Evolutionary conservation across 2,329 filamentous ascomycete genomes (phyloP), one percentile per base, ranked within the genome.

Genomic region (Diaporthe eres): DNA sequence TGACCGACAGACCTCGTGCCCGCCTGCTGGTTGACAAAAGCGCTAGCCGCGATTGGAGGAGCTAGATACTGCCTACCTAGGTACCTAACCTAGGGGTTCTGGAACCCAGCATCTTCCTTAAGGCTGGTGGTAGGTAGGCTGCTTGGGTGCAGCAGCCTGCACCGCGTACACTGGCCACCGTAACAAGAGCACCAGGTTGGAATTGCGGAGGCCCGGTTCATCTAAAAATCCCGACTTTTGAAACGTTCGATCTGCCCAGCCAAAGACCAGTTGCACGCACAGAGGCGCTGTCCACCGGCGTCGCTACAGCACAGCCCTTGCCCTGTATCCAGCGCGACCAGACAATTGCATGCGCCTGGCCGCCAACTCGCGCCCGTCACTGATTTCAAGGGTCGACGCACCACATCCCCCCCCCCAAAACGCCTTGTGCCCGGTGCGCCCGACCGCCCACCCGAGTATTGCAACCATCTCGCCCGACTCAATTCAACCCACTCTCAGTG

Each of bases 231-330:
- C 65, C 65, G 49, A 70, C 65, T 70, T 42, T 55, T 55, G 49
- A 70, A 70, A 70, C 65, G 65, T 70, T 70, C 49, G 34, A 70
- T 70, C 65, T 70, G 65, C 49, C 65, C 31, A 53, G 63, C 63
- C 61, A 28, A 51, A 51, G 63, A 31, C 61, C 61, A 67, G 42
- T 51, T 67, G 61, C 7, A 51, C 31, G 44, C 28, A 37, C 63
- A 68, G 47, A 53, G 47, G 60, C 44, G 63, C 63, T 51, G 63
- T 13, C 61, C 34, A 51, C 28, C 42, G 44, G 44, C 44, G 61
- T 22, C 19, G 61, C 61, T 37, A 25, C 61, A 67, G 19, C 44
- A 57, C 49, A 44, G 67, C 51, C 67, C 68, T 57, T n/a, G 68
- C 37, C 67, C 49, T 42, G 68, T 60, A 22, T 49, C 68, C 53